Evolutionary conservation across 2,329 filamentous ascomycete species (phyloP).

Genomic region (Cladosporium velox): DNA sequence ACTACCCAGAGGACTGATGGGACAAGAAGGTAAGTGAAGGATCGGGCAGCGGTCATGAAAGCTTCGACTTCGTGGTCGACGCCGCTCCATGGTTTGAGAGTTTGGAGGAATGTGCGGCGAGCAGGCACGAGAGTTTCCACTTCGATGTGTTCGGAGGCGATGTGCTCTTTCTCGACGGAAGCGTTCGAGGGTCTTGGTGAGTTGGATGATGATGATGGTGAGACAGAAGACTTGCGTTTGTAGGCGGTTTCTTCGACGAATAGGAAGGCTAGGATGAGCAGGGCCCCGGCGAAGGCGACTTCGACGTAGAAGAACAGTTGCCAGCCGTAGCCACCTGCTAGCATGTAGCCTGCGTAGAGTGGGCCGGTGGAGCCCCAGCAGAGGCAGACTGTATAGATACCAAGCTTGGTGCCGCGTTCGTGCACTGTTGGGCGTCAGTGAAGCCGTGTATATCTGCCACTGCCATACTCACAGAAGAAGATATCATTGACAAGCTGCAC

Average conservation of each 20-base stretch:
- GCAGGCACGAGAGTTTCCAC: slow-evolving; percentile 31
- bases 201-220: slow-evolving; percentile 17
- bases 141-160: slow-evolving; percentile 30
- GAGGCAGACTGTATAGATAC: slow-evolving; percentile 61
- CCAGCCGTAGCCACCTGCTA: slow-evolving; percentile 58
- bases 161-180: slow-evolving; percentile 28
- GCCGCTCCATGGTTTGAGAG: slow-evolving; percentile 38
- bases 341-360: slow-evolving; percentile 63
- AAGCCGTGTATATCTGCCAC: neutral
- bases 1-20: slow-evolving; percentile 42
- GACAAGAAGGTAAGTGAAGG: slow-evolving; percentile 42
- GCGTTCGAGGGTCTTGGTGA: slow-evolving; percentile 17
- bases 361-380: slow-evolving; percentile 59
- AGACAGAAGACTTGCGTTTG: slow-evolving; percentile 29
- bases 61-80: slow-evolving; percentile 39
- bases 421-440: slow-evolving; percentile 32
- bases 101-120: slow-evolving; percentile 34
- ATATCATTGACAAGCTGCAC: slow-evolving; percentile 53
- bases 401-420: slow-evolving; percentile 53
- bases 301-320: slow-evolving; percentile 63
- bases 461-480: slow-evolving; percentile 39
- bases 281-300: slow-evolving; percentile 53
- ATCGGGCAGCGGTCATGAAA: slow-evolving; percentile 40
- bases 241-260: slow-evolving; percentile 64
- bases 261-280: slow-evolving; percentile 54